Evolutionary conservation across 371 early-diverging fungal genomes (phyloP).

Genomic region (Apophysomyces sp.): DNA sequence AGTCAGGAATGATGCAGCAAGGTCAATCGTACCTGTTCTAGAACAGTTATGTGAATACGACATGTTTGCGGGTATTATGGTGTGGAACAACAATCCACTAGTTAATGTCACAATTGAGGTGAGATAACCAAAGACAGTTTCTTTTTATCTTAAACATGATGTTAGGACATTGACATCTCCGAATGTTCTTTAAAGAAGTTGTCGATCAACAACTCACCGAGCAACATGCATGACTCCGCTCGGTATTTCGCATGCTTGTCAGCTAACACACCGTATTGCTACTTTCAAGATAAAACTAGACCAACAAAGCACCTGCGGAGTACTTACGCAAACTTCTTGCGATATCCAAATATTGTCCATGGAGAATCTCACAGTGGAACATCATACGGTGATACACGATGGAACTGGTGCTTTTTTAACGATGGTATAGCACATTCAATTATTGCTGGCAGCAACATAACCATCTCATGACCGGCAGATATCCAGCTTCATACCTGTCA

Average conservation of each 20-base stretch:
- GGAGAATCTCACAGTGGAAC: conserved; percentile 49
- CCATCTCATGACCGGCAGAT: conserved; percentile 23
- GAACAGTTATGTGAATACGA: conserved; percentile 55
- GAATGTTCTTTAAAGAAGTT: conserved; percentile 42
- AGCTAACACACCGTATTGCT: conserved; percentile 63
- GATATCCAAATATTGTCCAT: conserved; percentile 56
- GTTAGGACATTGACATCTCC: conserved; percentile 26
- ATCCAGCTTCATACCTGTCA: conserved; percentile 59
- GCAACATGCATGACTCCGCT: conserved; percentile 49
- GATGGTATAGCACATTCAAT: conserved; percentile 35
- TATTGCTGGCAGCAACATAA: too few relatives aligned
- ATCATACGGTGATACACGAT: conserved; percentile 54
- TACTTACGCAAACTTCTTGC: conserved; percentile 62
- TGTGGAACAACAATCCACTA: conserved; percentile 63
- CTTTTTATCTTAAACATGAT: background rate
- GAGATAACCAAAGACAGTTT: conserved; percentile 7
- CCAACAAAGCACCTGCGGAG: conserved; percentile 44
- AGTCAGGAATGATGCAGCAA: conserved; percentile 25
- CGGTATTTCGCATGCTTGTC: conserved; percentile 63
- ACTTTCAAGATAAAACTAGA: conserved; percentile 58
- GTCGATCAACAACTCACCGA: conserved; percentile 50
- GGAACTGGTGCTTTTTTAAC: conserved; percentile 68
- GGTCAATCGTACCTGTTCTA: conserved; percentile 45
- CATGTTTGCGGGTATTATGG: conserved; percentile 58
- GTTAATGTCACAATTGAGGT: conserved; percentile 49